A percentile compares a stretch with the other conserved stretches of the same genome.
Evolutionary conservation across 306 rosid species (phyloP).

Genomic region (Mucuna pruriens): DNA sequence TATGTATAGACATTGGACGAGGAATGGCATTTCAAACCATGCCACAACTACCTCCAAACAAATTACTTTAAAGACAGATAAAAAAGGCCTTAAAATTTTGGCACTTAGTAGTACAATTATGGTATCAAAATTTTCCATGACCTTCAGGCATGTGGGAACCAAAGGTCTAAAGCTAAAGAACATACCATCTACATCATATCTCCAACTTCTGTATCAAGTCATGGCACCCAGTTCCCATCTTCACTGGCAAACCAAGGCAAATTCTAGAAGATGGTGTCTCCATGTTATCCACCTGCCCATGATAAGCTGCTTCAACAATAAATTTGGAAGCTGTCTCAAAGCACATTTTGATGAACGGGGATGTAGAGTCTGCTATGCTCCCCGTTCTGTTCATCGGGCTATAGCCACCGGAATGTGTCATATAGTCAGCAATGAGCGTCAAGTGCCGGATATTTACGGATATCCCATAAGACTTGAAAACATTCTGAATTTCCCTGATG

Average conservation of each 20-base stretch:
- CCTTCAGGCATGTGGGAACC: neutral
- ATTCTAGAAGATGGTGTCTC: slow-evolving; percentile 91
- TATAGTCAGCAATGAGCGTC: slow-evolving; percentile 80
- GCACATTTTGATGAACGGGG: slow-evolving; percentile 84
- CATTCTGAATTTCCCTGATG: slow-evolving; percentile 79
- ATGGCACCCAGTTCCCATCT: slow-evolving; percentile 82
- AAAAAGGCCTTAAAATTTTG: neutral
- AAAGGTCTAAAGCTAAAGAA: neutral
- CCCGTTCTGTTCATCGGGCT: slow-evolving; percentile 71
- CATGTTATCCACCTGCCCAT: slow-evolving; percentile 71
- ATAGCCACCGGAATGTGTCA: slow-evolving; percentile 80
- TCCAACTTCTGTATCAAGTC: slow-evolving; percentile 77
- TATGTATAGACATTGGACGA: neutral
- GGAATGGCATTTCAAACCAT: neutral
- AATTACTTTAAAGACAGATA: neutral
- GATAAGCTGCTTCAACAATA: slow-evolving; percentile 82
- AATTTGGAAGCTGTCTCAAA: slow-evolving; percentile 87
- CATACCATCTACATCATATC: slow-evolving; percentile 33
- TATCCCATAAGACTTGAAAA: slow-evolving; percentile 85
- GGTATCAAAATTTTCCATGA: slow-evolving; percentile 48
- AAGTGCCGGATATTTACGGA: slow-evolving; percentile 85
- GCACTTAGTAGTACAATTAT: neutral
- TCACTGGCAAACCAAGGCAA: slow-evolving; percentile 90
- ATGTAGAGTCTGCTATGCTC: slow-evolving; percentile 70
- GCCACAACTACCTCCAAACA: neutral